Conservation (phyloP, 176 grass and related monocot genomes). For the Avena eriantha region DNA sequence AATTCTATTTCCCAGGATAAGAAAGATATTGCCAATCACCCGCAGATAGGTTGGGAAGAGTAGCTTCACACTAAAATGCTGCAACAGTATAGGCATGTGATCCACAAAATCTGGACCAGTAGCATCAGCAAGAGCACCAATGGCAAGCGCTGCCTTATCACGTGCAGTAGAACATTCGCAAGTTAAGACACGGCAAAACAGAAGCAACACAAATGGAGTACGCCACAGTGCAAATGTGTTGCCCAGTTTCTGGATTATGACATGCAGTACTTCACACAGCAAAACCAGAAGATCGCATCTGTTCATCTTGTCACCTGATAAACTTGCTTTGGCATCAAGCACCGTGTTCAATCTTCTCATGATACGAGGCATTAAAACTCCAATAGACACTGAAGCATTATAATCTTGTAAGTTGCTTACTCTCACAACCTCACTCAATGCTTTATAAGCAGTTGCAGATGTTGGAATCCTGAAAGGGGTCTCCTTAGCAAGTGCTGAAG, state of each 20-base stretch:
- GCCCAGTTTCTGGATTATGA: constrained; percentile 71
- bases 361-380: constrained; percentile 64
- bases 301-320: constrained; percentile 76
- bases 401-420: constrained; percentile 49
- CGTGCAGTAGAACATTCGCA: constrained; percentile 68
- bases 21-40: constrained; percentile 79
- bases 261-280: constrained; percentile 75
- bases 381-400: constrained; percentile 58
- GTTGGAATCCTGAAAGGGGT: constrained; percentile 57
- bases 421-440: constrained; percentile 83
- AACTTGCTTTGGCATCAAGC: constrained; percentile 61
- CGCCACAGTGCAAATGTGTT: no score
- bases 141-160: constrained; percentile 85
- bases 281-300: constrained; percentile 69
- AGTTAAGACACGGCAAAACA: constrained; percentile 74
- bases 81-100: constrained; percentile 79
- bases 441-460: constrained; percentile 73
- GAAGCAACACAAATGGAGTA: constrained; percentile 69
- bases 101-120: constrained; percentile 73
- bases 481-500: constrained; percentile 61
- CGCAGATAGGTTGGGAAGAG: constrained; percentile 75
- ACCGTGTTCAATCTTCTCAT: constrained; percentile 70
- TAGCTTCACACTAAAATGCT: constrained; percentile 73
- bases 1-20: constrained; percentile 74
- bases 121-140: constrained; percentile 80